Evolutionary conservation across 2,329 filamentous ascomycete genomes (phyloP).

Genomic region (Cladophialophora psammophila): DNA sequence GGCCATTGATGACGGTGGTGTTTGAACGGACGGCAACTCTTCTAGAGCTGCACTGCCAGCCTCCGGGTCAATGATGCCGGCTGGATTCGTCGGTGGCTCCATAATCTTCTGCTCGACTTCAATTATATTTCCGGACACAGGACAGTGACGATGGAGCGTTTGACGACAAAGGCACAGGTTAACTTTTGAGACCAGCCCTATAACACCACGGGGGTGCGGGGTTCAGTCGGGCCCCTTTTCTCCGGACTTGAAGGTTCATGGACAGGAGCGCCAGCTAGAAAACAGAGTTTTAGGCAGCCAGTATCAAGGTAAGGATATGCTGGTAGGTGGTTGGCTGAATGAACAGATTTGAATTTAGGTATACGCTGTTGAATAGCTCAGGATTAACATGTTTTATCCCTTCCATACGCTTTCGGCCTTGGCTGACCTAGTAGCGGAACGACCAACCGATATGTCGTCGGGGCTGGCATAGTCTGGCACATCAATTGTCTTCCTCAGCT

Average conservation of each 20-base stretch:
- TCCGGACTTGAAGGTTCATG: background rate
- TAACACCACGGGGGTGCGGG: background rate
- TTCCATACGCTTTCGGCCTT: too few relatives aligned
- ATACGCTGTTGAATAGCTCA: too few relatives aligned
- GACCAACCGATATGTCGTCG: too few relatives aligned
- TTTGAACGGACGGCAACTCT: background rate
- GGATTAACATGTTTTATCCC: too few relatives aligned
- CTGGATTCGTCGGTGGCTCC: constrained; percentile 5
- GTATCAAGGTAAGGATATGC: background rate
- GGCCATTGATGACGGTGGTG: constrained; percentile 10
- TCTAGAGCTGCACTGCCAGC: background rate
- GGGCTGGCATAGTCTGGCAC: too few relatives aligned
- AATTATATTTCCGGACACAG: background rate
- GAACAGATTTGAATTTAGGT: too few relatives aligned
- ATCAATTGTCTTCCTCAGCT: too few relatives aligned
- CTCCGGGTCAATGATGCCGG: constrained; percentile 16
- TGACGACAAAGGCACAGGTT: background rate
- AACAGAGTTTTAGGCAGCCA: background rate
- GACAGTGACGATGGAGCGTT: background rate
- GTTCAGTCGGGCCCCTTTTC: background rate
- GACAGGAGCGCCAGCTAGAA: background rate
- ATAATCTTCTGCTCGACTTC: constrained; percentile 1
- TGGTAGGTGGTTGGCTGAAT: background rate
- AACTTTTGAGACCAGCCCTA: background rate
- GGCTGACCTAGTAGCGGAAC: too few relatives aligned